These are phyloP conservation scores for Stachybotrys echinatus DNA, from an alignment of 2,329 filamentous ascomycete species.

Conservation along the genomic window DNA sequence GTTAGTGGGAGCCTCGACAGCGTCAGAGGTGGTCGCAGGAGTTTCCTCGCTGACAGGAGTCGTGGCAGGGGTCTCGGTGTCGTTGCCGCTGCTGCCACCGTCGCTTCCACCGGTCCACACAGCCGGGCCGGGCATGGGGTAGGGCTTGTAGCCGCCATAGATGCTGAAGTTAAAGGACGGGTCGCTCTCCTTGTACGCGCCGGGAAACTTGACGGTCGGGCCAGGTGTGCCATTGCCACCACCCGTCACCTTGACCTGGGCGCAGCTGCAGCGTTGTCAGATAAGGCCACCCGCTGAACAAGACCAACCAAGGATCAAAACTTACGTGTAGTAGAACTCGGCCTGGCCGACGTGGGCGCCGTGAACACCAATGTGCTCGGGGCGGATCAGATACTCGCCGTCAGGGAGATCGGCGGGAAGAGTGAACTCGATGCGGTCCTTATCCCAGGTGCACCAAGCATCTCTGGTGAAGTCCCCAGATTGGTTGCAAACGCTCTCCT, in stretches of 20 bases:
- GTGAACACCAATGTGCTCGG: constrained; percentile 26
- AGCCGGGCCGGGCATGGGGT: constrained; percentile 13
- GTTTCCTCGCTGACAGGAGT: neutral
- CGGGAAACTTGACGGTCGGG: constrained; percentile 21
- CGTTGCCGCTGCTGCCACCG: neutral
- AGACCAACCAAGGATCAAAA: neutral
- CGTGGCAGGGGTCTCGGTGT: neutral
- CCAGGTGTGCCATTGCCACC: constrained; percentile 12
- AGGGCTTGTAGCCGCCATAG: constrained; percentile 12
- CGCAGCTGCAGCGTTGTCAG: constrained; percentile 7
- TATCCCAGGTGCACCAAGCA: constrained; percentile 15
- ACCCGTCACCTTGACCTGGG: constrained; percentile 12
- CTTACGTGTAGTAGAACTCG: constrained; percentile 11
- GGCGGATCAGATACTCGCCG: constrained; percentile 30
- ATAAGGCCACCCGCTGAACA: neutral
- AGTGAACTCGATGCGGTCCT: constrained; percentile 21
- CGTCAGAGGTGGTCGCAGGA: neutral
- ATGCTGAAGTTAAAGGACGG: constrained; percentile 15
- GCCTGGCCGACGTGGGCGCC: constrained; percentile 16
- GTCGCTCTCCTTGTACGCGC: constrained; percentile 19
- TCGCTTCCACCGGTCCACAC: constrained; percentile 8
- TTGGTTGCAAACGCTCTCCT: constrained; percentile 14
- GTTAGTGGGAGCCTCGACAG: neutral
- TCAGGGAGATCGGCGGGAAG: constrained; percentile 25
- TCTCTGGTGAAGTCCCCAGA: constrained; percentile 11